Base-by-base conservation (phyloP, 1,284 basidiomycete species). In the Sporisorium graminicola region DNA sequence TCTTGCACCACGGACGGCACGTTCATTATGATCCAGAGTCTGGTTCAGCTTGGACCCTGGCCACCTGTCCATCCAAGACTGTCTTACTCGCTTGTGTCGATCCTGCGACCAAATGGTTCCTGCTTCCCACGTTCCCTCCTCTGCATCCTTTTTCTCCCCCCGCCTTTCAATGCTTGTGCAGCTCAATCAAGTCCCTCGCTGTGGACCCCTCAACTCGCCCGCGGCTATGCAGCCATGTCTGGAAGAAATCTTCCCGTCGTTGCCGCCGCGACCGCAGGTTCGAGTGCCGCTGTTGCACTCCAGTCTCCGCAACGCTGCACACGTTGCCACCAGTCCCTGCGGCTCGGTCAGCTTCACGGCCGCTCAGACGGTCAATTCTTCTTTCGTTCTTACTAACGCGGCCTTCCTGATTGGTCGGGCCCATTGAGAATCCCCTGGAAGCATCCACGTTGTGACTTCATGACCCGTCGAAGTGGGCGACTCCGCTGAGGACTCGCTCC, bases 301-400 rank as follows among this genome's bases (percentile, higher is more conserved):
- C n/a, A n/a, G n/a, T n/a, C n/a, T n/a, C n/a, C n/a, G 13, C 10
- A 29, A 8, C 14, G 47, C 16, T 42, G 55, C 24, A 43, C 65
- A 67, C 65, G 65, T 68, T 68, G 65, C 51, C 59, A 44, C 43
- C 27, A 2, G 43, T 58, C 18, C 51, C 59, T 54, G 50, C 59
- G 49, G 42, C 27, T 20, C 12, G 16, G 14, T 24, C 44, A 6
- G 9, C n/a, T 10, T 33, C 50, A 24, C 42, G 37, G 35, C 44
- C 51, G 27, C 35, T 5, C 33, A 0, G 9, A 46, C 62, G 42
- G 43, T 27, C 59, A 42, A 3, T 14, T 33, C 8, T 43, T 46
- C 44, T 13, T 8, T 44, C 22, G n/a, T 5, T 5, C 5, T 53
- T 59, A 54, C 26, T n/a, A 67, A 42, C 27, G 18, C n/a, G 18